Evolutionary conservation across 192 early-diverging fungal species (phyloP).

Genomic region (Coemansia sp.): DNA sequence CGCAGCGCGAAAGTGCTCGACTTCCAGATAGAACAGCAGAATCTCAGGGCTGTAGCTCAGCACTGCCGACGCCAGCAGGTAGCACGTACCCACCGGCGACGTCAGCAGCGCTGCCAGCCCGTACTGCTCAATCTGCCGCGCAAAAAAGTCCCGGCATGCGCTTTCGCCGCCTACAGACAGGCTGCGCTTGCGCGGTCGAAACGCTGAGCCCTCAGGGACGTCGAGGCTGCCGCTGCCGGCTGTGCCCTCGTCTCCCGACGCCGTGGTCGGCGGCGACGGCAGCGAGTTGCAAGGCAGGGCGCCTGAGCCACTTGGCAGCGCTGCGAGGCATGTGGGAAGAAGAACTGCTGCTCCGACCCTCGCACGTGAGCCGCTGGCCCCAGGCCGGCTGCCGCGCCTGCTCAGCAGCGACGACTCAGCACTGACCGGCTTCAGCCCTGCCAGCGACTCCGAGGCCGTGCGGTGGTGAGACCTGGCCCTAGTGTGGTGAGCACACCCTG

Average conservation of each 20-base stretch:
- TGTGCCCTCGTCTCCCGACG: not conserved
- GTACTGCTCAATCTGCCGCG: slow-evolving; percentile 51
- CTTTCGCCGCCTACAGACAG: slow-evolving; percentile 51
- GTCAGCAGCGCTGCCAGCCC: slow-evolving; percentile 45
- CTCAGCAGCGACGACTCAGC: slow-evolving; percentile 2
- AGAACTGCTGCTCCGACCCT: not conserved
- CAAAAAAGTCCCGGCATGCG: slow-evolving; percentile 40
- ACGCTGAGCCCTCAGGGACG: slow-evolving; percentile 8
- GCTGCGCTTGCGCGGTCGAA: slow-evolving; percentile 51
- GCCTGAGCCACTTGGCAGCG: not conserved
- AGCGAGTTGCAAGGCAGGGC: not conserved
- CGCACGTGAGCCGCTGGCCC: not conserved
- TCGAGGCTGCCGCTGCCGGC: not conserved
- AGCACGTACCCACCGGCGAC: slow-evolving; percentile 47
- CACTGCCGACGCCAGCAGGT: slow-evolving; percentile 46
- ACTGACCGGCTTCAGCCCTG: not conserved
- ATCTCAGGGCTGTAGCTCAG: slow-evolving; percentile 36
- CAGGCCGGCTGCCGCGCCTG: slow-evolving; percentile 3
- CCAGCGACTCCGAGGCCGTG: slow-evolving; percentile 28
- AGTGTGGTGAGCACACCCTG: not conserved
- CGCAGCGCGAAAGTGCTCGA: slow-evolving; percentile 46
- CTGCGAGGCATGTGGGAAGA: not conserved
- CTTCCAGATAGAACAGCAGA: slow-evolving; percentile 45
- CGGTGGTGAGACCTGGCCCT: slow-evolving; percentile 27
- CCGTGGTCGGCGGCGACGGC: slow-evolving; percentile 19